phyloP scores from a whole-genome alignment of 805 yeast species.

The Suhomyces vadensis region DNA sequence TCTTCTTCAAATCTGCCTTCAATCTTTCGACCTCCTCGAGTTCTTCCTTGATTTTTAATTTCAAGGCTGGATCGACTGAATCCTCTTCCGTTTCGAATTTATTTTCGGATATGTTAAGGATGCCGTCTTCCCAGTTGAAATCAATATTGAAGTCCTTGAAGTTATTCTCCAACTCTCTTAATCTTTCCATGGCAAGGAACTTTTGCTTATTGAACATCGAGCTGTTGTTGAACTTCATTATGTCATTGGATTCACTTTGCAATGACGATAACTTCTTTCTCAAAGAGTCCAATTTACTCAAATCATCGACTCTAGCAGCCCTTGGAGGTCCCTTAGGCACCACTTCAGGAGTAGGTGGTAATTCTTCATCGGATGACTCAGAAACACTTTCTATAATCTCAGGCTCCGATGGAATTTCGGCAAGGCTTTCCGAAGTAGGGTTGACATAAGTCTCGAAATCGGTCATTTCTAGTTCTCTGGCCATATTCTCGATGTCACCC shows the following conservation, averaged over 20 bases:
- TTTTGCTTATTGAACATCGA: constrained; percentile 62
- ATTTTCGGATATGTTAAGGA: constrained; percentile 14
- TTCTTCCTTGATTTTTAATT: constrained; percentile 41
- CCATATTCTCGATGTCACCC: constrained; percentile 83
- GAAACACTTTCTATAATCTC: constrained; percentile 18
- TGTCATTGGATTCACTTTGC: constrained; percentile 75
- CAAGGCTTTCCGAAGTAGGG: constrained; percentile 7
- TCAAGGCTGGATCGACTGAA: constrained; percentile 34
- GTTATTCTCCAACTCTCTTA: constrained; percentile 65
- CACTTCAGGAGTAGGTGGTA: constrained; percentile 16
- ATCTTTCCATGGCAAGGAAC: constrained; percentile 66
- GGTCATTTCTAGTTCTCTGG: constrained; percentile 81
- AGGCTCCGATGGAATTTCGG: constrained; percentile 16
- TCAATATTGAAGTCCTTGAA: constrained; percentile 67
- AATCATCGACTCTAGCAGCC: constrained; percentile 50
- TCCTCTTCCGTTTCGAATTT: constrained; percentile 15
- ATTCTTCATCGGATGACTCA: constrained; percentile 20
- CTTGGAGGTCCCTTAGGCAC: constrained; percentile 37
- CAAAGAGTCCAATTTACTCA: constrained; percentile 54
- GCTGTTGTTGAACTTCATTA: constrained; percentile 65
- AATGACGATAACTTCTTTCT: constrained; percentile 59
- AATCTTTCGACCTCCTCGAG: constrained; percentile 43
- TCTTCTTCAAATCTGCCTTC: constrained; percentile 40
- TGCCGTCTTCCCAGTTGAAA: constrained; percentile 32
- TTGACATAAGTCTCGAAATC: constrained; percentile 57